Conservation (phyloP, 2,329 filamentous ascomycete species). For the Colletotrichum salicis region DNA sequence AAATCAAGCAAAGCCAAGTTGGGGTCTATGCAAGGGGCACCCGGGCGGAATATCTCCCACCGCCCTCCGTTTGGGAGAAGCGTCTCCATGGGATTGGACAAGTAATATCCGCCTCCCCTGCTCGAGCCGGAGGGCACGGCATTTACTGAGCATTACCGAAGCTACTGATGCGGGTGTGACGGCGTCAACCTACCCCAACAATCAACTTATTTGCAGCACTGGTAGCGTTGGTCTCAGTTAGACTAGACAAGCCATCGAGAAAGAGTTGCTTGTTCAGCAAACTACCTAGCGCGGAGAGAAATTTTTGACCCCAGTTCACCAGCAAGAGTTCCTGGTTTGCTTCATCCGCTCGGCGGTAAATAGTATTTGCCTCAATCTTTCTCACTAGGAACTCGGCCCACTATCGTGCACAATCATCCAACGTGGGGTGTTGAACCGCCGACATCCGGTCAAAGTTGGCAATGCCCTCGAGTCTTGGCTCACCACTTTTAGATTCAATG, state of each 20-base stretch:
- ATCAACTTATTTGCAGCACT: constrained; percentile 28
- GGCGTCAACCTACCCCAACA: neutral
- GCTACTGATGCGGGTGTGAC: constrained; percentile 6
- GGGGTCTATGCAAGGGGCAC: neutral
- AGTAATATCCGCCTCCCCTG: neutral
- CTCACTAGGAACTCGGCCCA: neutral
- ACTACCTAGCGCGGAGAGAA: neutral
- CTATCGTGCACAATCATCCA: neutral
- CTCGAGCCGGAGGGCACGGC: constrained; percentile 18
- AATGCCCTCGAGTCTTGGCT: neutral
- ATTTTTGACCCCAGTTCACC: neutral
- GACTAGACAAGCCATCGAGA: neutral
- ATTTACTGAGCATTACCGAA: constrained; percentile 11
- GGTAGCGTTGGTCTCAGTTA: neutral
- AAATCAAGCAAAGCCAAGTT: constrained; percentile 12
- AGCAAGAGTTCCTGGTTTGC: neutral
- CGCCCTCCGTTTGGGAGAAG: neutral
- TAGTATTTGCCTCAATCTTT: neutral
- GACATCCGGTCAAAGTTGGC: neutral
- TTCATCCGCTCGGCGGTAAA: neutral
- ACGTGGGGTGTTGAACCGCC: neutral
- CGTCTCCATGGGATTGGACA: neutral
- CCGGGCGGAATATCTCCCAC: constrained; percentile 20
- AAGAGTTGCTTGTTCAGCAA: neutral
- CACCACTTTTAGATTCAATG: neutral